phyloP scores from a whole-genome alignment of 345 rosid species.

The Trapa incisa region DNA sequence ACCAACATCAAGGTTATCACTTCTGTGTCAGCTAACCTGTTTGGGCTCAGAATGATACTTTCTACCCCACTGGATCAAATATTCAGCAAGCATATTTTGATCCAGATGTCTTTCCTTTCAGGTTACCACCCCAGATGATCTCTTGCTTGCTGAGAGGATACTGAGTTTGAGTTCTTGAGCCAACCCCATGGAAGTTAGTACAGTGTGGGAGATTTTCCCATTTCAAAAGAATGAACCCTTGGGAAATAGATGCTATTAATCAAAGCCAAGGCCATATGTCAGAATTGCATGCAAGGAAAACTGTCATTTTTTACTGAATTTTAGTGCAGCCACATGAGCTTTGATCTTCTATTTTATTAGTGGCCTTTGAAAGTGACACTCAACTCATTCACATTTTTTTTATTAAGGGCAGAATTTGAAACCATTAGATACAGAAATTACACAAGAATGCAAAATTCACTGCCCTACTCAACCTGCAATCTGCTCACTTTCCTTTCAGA shows the following conservation, averaged over 20 bases:
- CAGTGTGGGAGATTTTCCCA: neutral
- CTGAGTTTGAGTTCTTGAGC: conserved; percentile 21
- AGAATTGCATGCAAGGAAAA: neutral
- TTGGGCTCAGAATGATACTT: neutral
- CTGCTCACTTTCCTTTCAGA: conserved; percentile 39
- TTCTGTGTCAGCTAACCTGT: neutral
- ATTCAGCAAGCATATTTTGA: neutral
- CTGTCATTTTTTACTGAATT: neutral
- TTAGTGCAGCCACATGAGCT: neutral
- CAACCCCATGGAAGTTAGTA: neutral
- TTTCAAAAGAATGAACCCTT: neutral
- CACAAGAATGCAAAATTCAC: neutral
- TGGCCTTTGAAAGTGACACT: neutral
- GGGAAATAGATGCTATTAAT: neutral
- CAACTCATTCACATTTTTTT: neutral
- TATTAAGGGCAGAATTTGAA: conserved; percentile 7
- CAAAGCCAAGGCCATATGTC: neutral
- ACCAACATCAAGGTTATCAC: conserved; percentile 73
- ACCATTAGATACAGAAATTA: conserved; percentile 12
- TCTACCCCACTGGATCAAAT: neutral
- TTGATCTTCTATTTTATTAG: neutral
- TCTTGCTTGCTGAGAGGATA: conserved; percentile 79
- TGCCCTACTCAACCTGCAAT: conserved; percentile 20
- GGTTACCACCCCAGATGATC: conserved; percentile 94
- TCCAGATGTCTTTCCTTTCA: conserved; percentile 12